Evolutionary conservation across 768 basidiomycete species (phyloP), one percentile per base, ranked within the genome.

Genomic region (Serendipita sp.): DNA sequence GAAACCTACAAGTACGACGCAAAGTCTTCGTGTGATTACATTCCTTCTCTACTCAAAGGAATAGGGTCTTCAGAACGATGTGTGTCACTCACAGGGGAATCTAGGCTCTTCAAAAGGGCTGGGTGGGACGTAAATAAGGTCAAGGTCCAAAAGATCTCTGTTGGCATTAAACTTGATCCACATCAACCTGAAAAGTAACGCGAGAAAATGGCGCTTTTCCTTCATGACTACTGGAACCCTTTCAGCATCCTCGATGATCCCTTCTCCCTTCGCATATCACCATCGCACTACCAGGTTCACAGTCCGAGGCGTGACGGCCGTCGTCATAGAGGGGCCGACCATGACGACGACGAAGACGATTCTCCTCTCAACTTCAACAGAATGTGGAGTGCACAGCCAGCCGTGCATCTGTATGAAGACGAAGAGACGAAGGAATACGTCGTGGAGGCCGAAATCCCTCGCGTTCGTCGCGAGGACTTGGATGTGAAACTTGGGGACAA

Each of bases 221-320:
- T 88, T 65, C 80, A 80, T 67, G 88, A 90, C 71, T 77, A 87
- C 68, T 14, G 7, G 38, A 38, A 14, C 7, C 38, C 38, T 14
- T 85, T 89, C 74, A 84, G 84, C 60, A 75, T 87, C 76, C 75
- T 90, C 45, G 86, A 89, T 33, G 85, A 88, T 67, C 87, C 86
- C 4, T 69, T 88, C 3, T n/a, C 56, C 11, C 69, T 73, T n/a
- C n/a, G 80, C 22, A 30, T 73, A 38, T 66, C 69, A 17, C 69
- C 64, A 53, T 72, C 38, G 5, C 14, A 38, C 14, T 14, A 38
- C 5, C 38, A 14, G 7, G 38, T 38, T 14, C 38, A 38, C 14
- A 38, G 38, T 14, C 38, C 14, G 14, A 38, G 38, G 14, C 14
- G 14, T 14, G 14, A 14, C 5, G 38, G 38, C 14, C 38, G 38